Base-by-base conservation (phyloP, 805 yeast species). In the Barnettozyma salicaria region DNA sequence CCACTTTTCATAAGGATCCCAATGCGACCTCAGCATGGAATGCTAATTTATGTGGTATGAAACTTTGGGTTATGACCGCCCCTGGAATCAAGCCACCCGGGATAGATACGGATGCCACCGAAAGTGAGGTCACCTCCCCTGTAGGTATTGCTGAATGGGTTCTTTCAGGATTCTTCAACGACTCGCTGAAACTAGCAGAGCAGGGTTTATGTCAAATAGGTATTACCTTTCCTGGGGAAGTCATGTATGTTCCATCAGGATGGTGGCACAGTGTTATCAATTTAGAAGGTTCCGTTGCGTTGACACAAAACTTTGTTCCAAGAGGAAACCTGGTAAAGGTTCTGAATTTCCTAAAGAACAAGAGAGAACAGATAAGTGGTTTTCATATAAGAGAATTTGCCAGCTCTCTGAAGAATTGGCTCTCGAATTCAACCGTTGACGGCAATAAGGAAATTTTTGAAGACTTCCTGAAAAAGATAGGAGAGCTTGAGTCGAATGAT, bases 201-300 rank as follows among this genome's bases (percentile, higher is more conserved):
- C 43, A 48, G 27, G 55, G 63, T 17, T 67, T 70, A 17, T 80
- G 85, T 48, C 53, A 67, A 16, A 75, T 88, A 16, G 92, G 86
- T 1, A 65, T 88, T 11, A 82, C 94, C 0, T 76, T 75, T 45
- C 81, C 87, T 0, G 90, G 89, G 6, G 94, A 89, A 55, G 80
- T 87, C 42, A 73, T 87, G 69, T 76, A 82, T 55, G 97, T 88
- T 7, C 97, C 97, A 4, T 71, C 88, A n/a, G 94, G 95, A 1
- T 88, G 97, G 97, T 88, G 97, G 97, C 97, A 88, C 64, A 66
- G 78, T 32, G 97, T 89, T 21, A 84, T 88, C n/a, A 88, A 88
- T 50, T 52, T 88, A 10, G 83, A 80, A 40, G 87, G 81, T 53
- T 67, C 78, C n/a, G 78, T 88, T 14, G 97, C 96, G 1, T 60